Conservation (phyloP, 2,329 filamentous ascomycete genomes). For the Xylariaceae sp. region DNA sequence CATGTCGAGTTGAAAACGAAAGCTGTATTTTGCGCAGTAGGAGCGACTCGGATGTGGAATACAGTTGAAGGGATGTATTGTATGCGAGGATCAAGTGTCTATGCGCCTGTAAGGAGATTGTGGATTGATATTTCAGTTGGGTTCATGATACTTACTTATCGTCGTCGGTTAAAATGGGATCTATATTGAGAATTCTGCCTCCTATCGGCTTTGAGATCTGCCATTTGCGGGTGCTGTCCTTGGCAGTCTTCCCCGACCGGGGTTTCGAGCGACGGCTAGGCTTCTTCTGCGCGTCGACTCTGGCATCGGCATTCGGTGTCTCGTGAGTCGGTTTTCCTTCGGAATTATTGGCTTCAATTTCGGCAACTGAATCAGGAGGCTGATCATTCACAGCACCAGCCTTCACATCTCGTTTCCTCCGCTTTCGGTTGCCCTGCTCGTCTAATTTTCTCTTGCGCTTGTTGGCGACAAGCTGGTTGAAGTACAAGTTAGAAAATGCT, state of each 20-base stretch:
- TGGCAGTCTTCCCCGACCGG: not conserved
- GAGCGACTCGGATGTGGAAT: conserved; percentile 74
- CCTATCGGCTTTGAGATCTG: conserved; percentile 59
- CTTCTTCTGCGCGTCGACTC: conserved; percentile 16
- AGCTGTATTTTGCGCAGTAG: conserved; percentile 66
- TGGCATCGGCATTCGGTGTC: conserved; percentile 6
- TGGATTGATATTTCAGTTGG: not conserved
- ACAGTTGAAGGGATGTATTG: conserved; percentile 70
- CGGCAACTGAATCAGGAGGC: not conserved
- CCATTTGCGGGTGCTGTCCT: conserved; percentile 38
- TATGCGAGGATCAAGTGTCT: conserved; percentile 73
- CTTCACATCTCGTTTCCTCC: conserved; percentile 35
- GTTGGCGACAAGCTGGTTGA: conserved; percentile 33
- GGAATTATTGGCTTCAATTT: conserved; percentile 15
- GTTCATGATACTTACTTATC: conserved; percentile 47
- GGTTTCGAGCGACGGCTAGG: conserved; percentile 11
- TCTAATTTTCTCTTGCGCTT: conserved; percentile 43
- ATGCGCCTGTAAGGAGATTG: conserved; percentile 22
- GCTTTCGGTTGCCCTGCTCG: conserved; percentile 38
- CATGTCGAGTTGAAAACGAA: conserved; percentile 31
- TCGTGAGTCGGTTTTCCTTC: conserved; percentile 1
- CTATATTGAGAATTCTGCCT: conserved; percentile 58
- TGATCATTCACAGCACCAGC: conserved; percentile 13
- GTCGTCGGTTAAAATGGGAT: conserved; percentile 56
- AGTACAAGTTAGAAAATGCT: conserved; percentile 12